These are phyloP conservation scores for Phytopythium ostracodes DNA, from an alignment of 352 stramenopile genomes.

Conservation along the genomic window DNA sequence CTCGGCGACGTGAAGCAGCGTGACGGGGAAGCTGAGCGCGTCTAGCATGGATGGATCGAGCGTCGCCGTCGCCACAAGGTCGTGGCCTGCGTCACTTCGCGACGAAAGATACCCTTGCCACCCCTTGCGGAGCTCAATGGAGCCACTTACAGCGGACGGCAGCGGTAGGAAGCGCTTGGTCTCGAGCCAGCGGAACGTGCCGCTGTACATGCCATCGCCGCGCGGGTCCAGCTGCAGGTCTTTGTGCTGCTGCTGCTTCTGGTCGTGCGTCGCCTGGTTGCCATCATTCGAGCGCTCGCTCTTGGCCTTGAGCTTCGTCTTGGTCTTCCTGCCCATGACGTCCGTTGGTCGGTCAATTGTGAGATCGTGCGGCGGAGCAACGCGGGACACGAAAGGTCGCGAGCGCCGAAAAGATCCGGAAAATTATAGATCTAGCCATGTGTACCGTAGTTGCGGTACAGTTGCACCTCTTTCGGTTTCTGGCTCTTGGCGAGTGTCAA, in stretches of 20 bases:
- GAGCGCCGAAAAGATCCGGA: neutral
- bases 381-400: conserved; percentile 16
- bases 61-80: conserved; percentile 35
- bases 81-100: conserved; percentile 12
- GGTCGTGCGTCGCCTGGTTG: conserved; percentile 2
- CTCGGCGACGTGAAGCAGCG: conserved; percentile 39
- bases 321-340: conserved; percentile 24
- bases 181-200: conserved; percentile 75
- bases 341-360: conserved; percentile 5
- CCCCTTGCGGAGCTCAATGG: conserved; percentile 21
- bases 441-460: conserved; percentile 1
- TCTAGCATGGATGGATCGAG: conserved; percentile 69
- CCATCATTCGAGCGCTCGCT: conserved; percentile 1
- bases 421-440: conserved; percentile 1
- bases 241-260: conserved; percentile 20
- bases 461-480: neutral
- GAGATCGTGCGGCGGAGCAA: neutral
- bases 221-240: conserved; percentile 59
- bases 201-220: conserved; percentile 75
- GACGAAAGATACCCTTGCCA: conserved; percentile 55
- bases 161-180: conserved; percentile 49
- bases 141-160: conserved; percentile 8
- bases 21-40: conserved; percentile 69
- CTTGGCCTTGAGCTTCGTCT: conserved; percentile 10
- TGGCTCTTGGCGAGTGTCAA: neutral